These are phyloP conservation scores for Pseudonectria buxi DNA, from an alignment of 2,329 filamentous ascomycete genomes.

Conservation along the genomic window DNA sequence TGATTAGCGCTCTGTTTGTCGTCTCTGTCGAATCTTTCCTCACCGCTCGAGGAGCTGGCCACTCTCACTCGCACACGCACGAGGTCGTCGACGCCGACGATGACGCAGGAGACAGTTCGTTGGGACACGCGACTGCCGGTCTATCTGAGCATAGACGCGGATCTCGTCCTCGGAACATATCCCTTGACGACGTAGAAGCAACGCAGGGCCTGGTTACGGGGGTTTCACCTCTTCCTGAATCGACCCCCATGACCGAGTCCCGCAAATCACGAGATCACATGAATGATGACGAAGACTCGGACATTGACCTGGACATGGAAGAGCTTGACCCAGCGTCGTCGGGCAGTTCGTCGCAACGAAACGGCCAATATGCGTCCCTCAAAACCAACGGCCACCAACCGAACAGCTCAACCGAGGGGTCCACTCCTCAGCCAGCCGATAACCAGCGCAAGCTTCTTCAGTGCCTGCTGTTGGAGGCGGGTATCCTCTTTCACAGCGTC, in stretches of 20 bases:
- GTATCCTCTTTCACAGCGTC: conserved; percentile 77
- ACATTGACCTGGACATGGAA: conserved; percentile 53
- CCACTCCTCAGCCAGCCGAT: conserved; percentile 42
- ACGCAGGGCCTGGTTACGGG: conserved; percentile 51
- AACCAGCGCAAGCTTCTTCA: conserved; percentile 64
- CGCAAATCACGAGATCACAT: conserved; percentile 27
- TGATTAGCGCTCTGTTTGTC: conserved; percentile 74
- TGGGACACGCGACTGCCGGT: conserved; percentile 22
- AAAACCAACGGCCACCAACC: conserved; percentile 15
- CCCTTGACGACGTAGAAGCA: conserved; percentile 44
- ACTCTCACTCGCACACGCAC: conserved; percentile 51
- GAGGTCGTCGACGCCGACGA: conserved; percentile 44
- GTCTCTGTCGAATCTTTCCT: conserved; percentile 86
- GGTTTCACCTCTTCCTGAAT: conserved; percentile 51
- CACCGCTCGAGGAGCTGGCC: conserved; percentile 60
- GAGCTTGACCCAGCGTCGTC: conserved; percentile 45
- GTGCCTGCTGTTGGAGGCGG: conserved; percentile 72
- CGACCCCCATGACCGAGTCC: conserved; percentile 34
- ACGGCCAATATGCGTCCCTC: conserved; percentile 26
- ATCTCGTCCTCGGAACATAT: conserved; percentile 42
- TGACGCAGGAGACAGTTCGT: conserved; percentile 26
- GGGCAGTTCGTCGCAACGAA: conserved; percentile 17
- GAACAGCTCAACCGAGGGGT: background rate
- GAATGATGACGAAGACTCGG: conserved; percentile 44
- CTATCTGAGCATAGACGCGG: conserved; percentile 33